A percentile compares a stretch with the other conserved stretches of the same genome.
These are phyloP conservation scores for Candida sanyaensis DNA, from an alignment of 1,139 yeast species.

Conservation along the genomic window DNA sequence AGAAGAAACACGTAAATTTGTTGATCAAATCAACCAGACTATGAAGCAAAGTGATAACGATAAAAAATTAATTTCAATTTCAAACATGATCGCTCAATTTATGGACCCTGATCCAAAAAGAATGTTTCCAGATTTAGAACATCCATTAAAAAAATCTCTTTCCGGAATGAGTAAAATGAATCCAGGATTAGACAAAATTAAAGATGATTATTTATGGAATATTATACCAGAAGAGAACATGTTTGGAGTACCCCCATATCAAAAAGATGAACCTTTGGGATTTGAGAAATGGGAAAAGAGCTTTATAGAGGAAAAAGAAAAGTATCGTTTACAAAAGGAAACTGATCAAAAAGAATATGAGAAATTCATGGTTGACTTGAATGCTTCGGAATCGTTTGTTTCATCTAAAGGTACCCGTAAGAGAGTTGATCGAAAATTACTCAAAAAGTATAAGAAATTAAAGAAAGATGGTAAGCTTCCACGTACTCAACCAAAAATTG, in stretches of 20 bases:
- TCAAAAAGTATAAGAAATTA: conserved; percentile 29
- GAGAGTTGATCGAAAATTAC: conserved; percentile 33
- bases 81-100: conserved; percentile 7
- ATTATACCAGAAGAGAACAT: conserved; percentile 36
- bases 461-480: conserved; percentile 26
- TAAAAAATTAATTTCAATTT: conserved; percentile 4
- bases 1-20: conserved; percentile 5
- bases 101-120: conserved; percentile 19
- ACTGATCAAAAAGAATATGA: conserved; percentile 17
- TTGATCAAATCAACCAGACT: conserved; percentile 6
- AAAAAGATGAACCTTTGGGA: conserved; percentile 23
- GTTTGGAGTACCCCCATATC: conserved; percentile 42
- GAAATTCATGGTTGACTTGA: conserved; percentile 22
- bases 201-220: conserved; percentile 46
- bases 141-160: conserved; percentile 40
- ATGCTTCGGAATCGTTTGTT: conserved; percentile 20
- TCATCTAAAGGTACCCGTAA: conserved; percentile 25
- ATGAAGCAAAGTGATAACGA: conserved; percentile 4
- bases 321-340: conserved; percentile 18
- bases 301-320: conserved; percentile 21
- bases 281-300: conserved; percentile 42
- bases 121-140: conserved; percentile 29
- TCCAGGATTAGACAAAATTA: conserved; percentile 35
- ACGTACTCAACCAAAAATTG: conserved; percentile 2
- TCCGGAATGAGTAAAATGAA: conserved; percentile 45